Evolutionary conservation across 768 basidiomycete species (phyloP).

Genomic region (Suillus subluteus): DNA sequence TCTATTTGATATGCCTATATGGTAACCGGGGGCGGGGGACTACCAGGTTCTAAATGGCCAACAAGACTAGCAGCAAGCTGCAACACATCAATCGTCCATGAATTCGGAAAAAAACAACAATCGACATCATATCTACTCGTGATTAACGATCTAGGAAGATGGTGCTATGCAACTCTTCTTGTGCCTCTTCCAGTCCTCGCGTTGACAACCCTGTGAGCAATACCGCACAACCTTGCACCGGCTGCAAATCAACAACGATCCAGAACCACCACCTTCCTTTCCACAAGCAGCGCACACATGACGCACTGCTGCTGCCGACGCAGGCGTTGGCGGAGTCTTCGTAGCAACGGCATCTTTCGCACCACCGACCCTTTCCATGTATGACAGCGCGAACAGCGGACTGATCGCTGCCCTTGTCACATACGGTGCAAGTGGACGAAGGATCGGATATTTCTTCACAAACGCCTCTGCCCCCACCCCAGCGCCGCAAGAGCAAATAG

Average conservation of each 20-base stretch:
- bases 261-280: constrained; percentile 15
- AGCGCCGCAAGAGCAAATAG: constrained; percentile 57
- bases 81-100: too few relatives aligned
- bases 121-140: neutral
- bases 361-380: constrained; percentile 43
- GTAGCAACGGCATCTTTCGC: neutral
- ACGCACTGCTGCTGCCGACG: neutral
- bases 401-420: constrained; percentile 54
- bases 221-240: constrained; percentile 45
- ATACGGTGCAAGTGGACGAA: constrained; percentile 39
- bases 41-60: too few relatives aligned
- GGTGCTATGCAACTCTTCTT: constrained; percentile 35
- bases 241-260: constrained; percentile 35
- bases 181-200: constrained; percentile 49
- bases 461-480: constrained; percentile 51
- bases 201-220: constrained; percentile 50
- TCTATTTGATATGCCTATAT: too few relatives aligned
- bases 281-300: constrained; percentile 24
- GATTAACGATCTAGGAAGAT: neutral
- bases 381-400: constrained; percentile 56
- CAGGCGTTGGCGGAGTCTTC: neutral
- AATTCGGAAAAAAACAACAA: neutral
- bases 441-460: constrained; percentile 37
- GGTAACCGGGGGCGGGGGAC: too few relatives aligned
- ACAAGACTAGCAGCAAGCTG: too few relatives aligned